These are phyloP conservation scores for Zymoseptoria ardabiliae DNA, from an alignment of 2,329 filamentous ascomycete genomes.

Conservation along the genomic window DNA sequence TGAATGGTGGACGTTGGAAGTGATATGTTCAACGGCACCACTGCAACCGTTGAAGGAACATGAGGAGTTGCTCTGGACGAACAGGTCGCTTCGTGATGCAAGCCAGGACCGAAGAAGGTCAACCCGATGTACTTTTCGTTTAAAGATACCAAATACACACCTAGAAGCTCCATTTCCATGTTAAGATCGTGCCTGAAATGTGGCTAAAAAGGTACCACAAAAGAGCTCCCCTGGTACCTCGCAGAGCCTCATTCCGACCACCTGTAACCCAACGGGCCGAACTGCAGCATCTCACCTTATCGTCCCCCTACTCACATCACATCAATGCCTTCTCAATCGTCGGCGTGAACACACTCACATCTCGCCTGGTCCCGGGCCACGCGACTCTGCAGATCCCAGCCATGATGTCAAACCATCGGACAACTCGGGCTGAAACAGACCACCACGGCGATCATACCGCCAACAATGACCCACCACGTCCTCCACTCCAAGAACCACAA, in stretches of 20 bases:
- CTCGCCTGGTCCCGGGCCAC: neutral
- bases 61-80: neutral
- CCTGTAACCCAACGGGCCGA: neutral
- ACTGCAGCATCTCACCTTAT: neutral
- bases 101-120: neutral
- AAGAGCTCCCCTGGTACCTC: neutral
- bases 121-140: neutral
- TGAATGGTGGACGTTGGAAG: no score
- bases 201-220: neutral
- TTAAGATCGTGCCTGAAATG: neutral
- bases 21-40: no score
- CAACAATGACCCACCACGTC: neutral
- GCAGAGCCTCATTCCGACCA: neutral
- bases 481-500: slow-evolving; percentile 11
- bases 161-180: neutral
- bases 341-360: neutral
- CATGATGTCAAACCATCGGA: neutral
- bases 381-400: neutral
- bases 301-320: neutral
- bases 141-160: neutral
- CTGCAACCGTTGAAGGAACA: no score
- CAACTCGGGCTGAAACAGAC: neutral
- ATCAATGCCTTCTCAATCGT: neutral
- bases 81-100: neutral
- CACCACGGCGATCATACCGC: neutral